A percentile compares a stretch with the other conserved stretches of the same genome.
Evolutionary conservation across 345 rosid species (phyloP).

Genomic region (Bretschneidera sinensis): DNA sequence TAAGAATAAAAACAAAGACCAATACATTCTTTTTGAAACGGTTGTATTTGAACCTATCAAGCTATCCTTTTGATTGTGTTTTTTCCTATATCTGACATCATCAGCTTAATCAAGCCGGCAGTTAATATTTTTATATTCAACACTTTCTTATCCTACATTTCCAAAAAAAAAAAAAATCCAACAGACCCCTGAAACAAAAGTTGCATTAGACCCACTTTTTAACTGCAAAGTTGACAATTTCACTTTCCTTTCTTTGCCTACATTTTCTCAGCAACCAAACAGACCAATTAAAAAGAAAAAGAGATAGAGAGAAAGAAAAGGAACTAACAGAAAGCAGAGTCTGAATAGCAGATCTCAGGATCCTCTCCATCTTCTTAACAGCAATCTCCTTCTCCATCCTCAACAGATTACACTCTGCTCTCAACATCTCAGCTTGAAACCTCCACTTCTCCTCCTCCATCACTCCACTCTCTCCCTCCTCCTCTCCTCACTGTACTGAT

Average conservation of each 20-base stretch:
- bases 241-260: constrained; percentile 1
- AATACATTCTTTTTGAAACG: no score
- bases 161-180: no score
- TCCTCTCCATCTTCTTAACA: constrained; percentile 71
- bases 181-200: no score
- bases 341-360: constrained; percentile 64
- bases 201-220: no score
- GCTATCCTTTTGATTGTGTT: no score
- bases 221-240: background rate
- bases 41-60: no score
- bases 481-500: constrained; percentile 16
- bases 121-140: no score
- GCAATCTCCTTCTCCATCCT: constrained; percentile 90
- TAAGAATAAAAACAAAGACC: no score
- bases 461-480: constrained; percentile 52
- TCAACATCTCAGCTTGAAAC: constrained; percentile 96
- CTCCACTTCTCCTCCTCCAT: constrained; percentile 78
- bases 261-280: constrained; percentile 20
- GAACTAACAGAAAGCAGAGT: constrained; percentile 62
- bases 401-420: constrained; percentile 94
- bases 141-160: no score
- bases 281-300: background rate
- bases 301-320: background rate
- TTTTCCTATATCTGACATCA: no score
- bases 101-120: no score